A percentile compares a stretch with the other conserved stretches of the same genome.
These are phyloP conservation scores for Trichoderma guizhouense DNA, from an alignment of 2,329 filamentous ascomycete species.

Conservation along the genomic window DNA sequence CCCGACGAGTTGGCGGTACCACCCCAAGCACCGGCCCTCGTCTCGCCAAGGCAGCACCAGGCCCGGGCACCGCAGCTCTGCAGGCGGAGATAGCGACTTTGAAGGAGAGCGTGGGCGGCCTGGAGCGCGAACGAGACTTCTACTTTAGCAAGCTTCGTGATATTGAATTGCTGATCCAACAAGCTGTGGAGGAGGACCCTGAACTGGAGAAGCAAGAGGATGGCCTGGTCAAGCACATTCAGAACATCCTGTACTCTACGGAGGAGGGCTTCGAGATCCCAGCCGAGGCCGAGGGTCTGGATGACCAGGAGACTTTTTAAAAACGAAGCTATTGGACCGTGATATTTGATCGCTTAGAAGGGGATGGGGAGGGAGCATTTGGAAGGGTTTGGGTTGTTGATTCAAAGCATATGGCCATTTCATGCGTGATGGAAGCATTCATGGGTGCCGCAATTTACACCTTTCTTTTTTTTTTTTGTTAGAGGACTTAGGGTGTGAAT, in stretches of 20 bases:
- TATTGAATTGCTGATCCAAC: constrained; percentile 92
- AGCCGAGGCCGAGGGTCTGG: constrained; percentile 66
- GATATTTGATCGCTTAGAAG: background rate
- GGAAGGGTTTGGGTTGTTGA: background rate
- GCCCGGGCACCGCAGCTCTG: constrained; percentile 66
- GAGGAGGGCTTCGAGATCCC: constrained; percentile 92
- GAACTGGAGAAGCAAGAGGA: constrained; percentile 93
- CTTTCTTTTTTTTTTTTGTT: constrained; percentile 7
- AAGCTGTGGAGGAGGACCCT: constrained; percentile 86
- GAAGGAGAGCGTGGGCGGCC: constrained; percentile 90
- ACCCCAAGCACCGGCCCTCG: constrained; percentile 56
- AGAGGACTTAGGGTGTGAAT: constrained; percentile 13
- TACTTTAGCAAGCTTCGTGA: constrained; percentile 99
- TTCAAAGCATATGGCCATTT: constrained; percentile 9
- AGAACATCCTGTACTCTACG: constrained; percentile 94
- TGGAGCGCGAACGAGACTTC: constrained; percentile 96
- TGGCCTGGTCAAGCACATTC: constrained; percentile 90
- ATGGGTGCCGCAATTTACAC: constrained; percentile 15
- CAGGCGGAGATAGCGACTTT: constrained; percentile 82
- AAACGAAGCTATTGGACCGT: constrained; percentile 3
- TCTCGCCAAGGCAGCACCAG: constrained; percentile 42
- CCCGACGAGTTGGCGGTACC: constrained; percentile 52
- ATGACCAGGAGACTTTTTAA: constrained; percentile 79
- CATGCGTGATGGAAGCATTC: constrained; percentile 11
- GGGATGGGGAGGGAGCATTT: constrained; percentile 12